Base-by-base conservation (phyloP, 148 eudicot species). In the Rheum nobile region DNA sequence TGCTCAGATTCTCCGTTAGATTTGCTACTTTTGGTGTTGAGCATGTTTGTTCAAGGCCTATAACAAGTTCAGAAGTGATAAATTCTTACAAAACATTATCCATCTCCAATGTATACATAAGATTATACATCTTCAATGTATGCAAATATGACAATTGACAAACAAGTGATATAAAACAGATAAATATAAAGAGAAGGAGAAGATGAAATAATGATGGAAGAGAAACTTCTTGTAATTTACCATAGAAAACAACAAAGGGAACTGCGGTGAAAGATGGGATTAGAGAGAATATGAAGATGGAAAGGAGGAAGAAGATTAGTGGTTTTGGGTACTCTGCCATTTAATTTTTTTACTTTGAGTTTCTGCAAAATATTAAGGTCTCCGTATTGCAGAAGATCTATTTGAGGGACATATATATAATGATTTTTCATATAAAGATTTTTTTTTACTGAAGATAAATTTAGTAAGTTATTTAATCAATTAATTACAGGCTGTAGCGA, bases 171-270 rank as follows among this genome's bases (percentile, higher is more conserved):
- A n/a, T n/a, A n/a, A n/a, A n/a, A n/a, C n/a, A n/a, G n/a, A n/a
- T n/a, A n/a, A n/a, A 6, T 0, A 26, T 9, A 63, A 63, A 6
- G 6, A 8, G 7, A n/a, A 21, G 7, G 57, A 5, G 26, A 28
- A 59, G 52, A 47, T 13, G 6, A 3, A 1, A 3, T 1, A 59
- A 26, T 12, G 17, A 26, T 12, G 35, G 17, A 0, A n/a, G 67
- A 29, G 2, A 59, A 29, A 26, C 35, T 24, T 17, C 14, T 22
- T 29, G 35, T 4, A 16, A 8, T 41, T 71, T 71, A 71, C 73
- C 73, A 43, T 39, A 41, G 17, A 71, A 43, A 43, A 71, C 8
- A 13, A 71, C 19, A 22, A 71, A 71, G 32, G 73, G 73, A 71
- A 71, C 22, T n/a, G 70, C 0, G 10, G 39, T 34, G 21, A 17